phyloP scores from a whole-genome alignment of 202 grass and related monocot genomes.

The Eragrostis tef region DNA sequence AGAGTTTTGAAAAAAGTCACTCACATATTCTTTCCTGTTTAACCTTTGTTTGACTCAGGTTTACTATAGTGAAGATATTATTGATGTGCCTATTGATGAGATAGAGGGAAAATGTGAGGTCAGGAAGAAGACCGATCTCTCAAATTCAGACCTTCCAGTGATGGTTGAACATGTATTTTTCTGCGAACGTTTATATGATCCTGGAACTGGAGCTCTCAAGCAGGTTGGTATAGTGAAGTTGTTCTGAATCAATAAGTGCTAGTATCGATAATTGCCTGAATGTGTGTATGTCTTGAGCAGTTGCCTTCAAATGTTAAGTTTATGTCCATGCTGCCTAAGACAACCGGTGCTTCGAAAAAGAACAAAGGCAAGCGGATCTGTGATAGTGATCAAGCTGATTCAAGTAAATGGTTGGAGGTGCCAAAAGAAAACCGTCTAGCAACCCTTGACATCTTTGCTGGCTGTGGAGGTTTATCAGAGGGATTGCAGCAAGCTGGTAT shows the following conservation, averaged over 20 bases:
- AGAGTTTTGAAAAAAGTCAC: slow-evolving; percentile 1
- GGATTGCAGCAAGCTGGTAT: slow-evolving; percentile 92
- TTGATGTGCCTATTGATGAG: slow-evolving; percentile 74
- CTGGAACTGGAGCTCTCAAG: slow-evolving; percentile 83
- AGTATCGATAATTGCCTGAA: slow-evolving; percentile 47
- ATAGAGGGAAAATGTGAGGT: slow-evolving; percentile 96
- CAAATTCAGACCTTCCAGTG: slow-evolving; percentile 69
- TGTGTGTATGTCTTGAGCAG: slow-evolving; percentile 55
- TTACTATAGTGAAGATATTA: slow-evolving; percentile 91
- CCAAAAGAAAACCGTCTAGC: slow-evolving; percentile 66
- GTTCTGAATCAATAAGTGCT: slow-evolving; percentile 34
- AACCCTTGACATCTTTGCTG: slow-evolving; percentile 98
- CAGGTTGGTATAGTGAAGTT: slow-evolving; percentile 63
- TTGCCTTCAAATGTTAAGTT: slow-evolving; percentile 74
- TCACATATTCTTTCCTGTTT: slow-evolving; percentile 31
- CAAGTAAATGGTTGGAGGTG: slow-evolving; percentile 58
- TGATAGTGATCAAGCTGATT: slow-evolving; percentile 59
- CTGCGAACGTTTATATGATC: slow-evolving; percentile 90
- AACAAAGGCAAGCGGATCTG: slow-evolving; percentile 86
- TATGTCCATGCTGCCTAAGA: slow-evolving; percentile 51
- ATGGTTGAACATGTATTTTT: slow-evolving; percentile 89
- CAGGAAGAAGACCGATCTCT: slow-evolving; percentile 73
- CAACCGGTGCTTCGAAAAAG: slow-evolving; percentile 58
- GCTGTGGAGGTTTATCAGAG: slow-evolving; percentile 96
- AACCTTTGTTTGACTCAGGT: slow-evolving; percentile 63